Conservation (phyloP, 2,329 filamentous ascomycete genomes). For the Achaetomium macrosporum region DNA sequence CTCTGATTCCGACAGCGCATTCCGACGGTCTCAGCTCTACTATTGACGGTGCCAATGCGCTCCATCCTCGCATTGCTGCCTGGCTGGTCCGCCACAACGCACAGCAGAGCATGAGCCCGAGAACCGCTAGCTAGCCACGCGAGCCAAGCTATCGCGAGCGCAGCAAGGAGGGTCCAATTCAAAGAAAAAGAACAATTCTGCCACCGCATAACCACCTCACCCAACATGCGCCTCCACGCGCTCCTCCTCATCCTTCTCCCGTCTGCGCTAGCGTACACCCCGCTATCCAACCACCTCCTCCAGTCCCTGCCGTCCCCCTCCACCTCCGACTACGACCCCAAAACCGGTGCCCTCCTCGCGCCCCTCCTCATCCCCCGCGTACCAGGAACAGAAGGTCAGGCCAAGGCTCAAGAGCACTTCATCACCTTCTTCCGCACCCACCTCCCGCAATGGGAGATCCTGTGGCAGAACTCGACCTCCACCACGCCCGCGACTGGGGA, state of each 20-base stretch:
- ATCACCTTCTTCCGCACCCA: slow-evolving; percentile 69
- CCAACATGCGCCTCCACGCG: slow-evolving; percentile 6
- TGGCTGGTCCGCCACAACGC: background rate
- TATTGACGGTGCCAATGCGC: background rate
- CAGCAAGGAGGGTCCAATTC: too few species aligned
- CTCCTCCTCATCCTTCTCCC: slow-evolving; percentile 1
- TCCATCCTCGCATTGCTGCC: background rate
- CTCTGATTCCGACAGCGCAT: background rate
- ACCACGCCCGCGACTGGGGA: slow-evolving; percentile 71
- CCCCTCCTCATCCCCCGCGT: slow-evolving; percentile 87
- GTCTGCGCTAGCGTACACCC: slow-evolving; percentile 22
- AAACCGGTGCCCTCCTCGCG: slow-evolving; percentile 63
- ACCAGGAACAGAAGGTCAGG: slow-evolving; percentile 73
- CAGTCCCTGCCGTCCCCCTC: slow-evolving; percentile 53
- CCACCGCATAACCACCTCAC: too few species aligned
- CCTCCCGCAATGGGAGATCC: slow-evolving; percentile 78
- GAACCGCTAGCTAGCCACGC: too few species aligned
- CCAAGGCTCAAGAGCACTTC: slow-evolving; percentile 72
- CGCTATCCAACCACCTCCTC: slow-evolving; percentile 25
- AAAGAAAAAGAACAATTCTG: too few species aligned
- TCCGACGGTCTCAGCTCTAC: background rate
- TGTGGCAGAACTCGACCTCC: slow-evolving; percentile 82
- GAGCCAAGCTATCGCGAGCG: too few species aligned
- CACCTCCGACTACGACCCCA: slow-evolving; percentile 70
- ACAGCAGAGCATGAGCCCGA: background rate